These are phyloP conservation scores for Eucalyptus sp. DNA, from an alignment of 345 rosid species.

Conservation along the genomic window DNA sequence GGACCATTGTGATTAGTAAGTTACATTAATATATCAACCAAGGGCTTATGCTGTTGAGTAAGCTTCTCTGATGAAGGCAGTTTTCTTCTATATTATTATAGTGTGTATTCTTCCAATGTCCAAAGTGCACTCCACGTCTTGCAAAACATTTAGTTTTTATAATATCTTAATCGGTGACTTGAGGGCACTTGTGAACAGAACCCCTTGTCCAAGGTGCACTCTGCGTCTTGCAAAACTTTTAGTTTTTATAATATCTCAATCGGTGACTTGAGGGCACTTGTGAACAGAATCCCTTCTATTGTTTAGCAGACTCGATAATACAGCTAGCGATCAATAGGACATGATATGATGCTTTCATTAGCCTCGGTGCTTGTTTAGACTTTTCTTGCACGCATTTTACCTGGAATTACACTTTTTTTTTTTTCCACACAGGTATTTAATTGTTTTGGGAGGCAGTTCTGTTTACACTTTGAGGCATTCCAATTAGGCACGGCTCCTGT, in stretches of 20 bases:
- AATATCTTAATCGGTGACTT: background rate
- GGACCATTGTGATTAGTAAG: background rate
- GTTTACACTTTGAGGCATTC: slow-evolving; percentile 93
- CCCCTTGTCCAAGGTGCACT: background rate
- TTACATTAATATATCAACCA: background rate
- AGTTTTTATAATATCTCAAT: background rate
- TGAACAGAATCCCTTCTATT: background rate
- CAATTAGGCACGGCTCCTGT: slow-evolving; percentile 77
- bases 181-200: background rate
- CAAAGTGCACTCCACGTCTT: background rate
- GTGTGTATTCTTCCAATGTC: background rate
- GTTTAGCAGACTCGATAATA: background rate
- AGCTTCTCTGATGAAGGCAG: background rate
- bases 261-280: background rate
- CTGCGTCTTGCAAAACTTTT: background rate
- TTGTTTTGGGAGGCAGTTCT: slow-evolving; percentile 88
- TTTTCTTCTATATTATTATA: background rate
- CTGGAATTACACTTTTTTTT: background rate
- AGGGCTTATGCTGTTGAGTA: background rate
- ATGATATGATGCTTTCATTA: background rate
- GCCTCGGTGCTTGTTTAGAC: background rate
- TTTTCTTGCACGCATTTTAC: background rate
- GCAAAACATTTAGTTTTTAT: background rate
- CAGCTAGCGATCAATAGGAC: background rate
- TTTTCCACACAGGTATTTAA: slow-evolving; percentile 51